These are phyloP conservation scores for Malassezia japonica DNA, from an alignment of 1,284 basidiomycete genomes.

Conservation along the genomic window DNA sequence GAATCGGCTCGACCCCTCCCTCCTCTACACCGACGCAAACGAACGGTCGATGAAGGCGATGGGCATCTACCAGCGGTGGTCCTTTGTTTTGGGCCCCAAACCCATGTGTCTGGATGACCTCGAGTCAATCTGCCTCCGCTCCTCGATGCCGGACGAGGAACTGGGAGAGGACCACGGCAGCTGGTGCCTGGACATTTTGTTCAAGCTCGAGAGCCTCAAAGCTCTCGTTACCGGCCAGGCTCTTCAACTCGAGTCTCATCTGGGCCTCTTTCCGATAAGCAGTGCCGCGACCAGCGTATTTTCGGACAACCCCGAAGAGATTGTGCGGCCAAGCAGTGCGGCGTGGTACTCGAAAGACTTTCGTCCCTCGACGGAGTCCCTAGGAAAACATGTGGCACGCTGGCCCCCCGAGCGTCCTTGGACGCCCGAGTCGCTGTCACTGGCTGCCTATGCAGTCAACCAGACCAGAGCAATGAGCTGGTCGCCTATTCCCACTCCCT, in stretches of 20 bases:
- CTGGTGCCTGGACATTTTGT: slow-evolving; percentile 16
- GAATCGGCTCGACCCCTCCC: slow-evolving; percentile 6
- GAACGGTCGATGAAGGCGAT: not conserved
- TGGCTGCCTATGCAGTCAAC: not conserved
- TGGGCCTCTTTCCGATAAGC: too few relatives aligned
- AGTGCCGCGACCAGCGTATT: too few relatives aligned
- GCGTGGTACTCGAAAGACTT: not conserved
- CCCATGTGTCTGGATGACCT: slow-evolving; percentile 16
- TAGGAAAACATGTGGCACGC: not conserved
- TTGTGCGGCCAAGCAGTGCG: too few relatives aligned
- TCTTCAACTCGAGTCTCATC: slow-evolving; percentile 2
- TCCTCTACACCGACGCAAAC: not conserved
- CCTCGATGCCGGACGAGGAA: slow-evolving; percentile 12
- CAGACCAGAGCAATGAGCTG: not conserved
- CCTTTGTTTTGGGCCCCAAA: not conserved
- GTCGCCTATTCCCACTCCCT: not conserved
- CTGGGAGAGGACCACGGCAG: slow-evolving; percentile 13
- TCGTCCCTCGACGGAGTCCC: not conserved
- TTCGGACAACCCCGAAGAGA: too few relatives aligned
- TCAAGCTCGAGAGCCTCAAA: slow-evolving; percentile 6
- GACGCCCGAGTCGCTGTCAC: not conserved
- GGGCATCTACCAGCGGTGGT: slow-evolving; percentile 1
- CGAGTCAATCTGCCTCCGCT: slow-evolving; percentile 5
- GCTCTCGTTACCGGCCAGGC: slow-evolving; percentile 7
- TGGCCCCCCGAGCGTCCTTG: not conserved